Base-by-base conservation (phyloP, 495 filamentous ascomycete species). In the Terfezia claveryi region DNA sequence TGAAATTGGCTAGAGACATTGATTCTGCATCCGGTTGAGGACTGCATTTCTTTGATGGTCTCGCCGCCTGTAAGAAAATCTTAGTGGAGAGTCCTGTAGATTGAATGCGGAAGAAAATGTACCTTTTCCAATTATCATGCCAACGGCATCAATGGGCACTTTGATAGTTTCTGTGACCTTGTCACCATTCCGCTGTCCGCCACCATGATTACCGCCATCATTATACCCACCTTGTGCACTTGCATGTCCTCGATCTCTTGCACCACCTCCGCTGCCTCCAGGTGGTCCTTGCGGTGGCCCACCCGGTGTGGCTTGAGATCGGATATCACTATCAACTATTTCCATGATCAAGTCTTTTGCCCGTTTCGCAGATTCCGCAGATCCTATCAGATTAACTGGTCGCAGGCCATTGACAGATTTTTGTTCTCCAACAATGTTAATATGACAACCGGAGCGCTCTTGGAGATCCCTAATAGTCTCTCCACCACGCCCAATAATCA, bases 401-500 rank as follows among this genome's bases (percentile, higher is more conserved):
- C 85, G 78, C 41, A 88, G 72, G 23, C 85, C 85, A 60, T 87
- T 85, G 36, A 87, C 73, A 64, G 81, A 87, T 70, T 88, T 87
- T 54, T 82, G 80, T 67, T 91, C 84, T 50, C 81, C 81, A 3
- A 89, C 81, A 57, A 91, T 89, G 67, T 91, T 91, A 56, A 91
- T 83, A 67, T 91, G 85, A 59, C 85, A 91, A 2, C 78, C 80
- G 59, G 81, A 86, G 54, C 83, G 76, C 62, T 91, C 85, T 64
- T 91, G 85, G 12, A 89, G 77, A 66, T 95, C 89, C 37, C 88
- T 80, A 58, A 89, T 89, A 6, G 85, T 88, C 68, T 89, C 84
- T 32, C 84, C 84, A 20, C 83, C 84, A 50, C 85, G 78, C 23
- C 84, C 84, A 58, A 89, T 89, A 57, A 89, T 88, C 36, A 89